Evolutionary conservation across 2,329 filamentous ascomycete genomes (phyloP), one percentile per base, ranked within the genome.

Genomic region (Diatrype stigma): DNA sequence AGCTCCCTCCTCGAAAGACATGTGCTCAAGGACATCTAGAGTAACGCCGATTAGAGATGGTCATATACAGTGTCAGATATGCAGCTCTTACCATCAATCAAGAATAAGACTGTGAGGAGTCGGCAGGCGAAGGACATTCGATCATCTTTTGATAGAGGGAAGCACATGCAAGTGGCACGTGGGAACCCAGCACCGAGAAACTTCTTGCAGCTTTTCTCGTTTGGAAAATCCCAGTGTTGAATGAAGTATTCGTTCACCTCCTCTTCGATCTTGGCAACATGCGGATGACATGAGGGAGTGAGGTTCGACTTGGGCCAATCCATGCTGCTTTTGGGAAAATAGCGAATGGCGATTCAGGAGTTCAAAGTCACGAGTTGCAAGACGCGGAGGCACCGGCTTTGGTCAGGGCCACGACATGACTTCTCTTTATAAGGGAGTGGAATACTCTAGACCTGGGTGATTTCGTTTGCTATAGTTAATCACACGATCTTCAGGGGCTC

Each of bases 21-120:
- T 72, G 51, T 70, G 47, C 42, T 75, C 72, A n/a, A 73, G 66
- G 6, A 68, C 35, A 56, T 74, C 71, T 73, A 30, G 5, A 4
- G 46, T 17, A 7, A 48, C 40, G 32, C 44, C 42, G 11, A 32
- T 12, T 6, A 12, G 12, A 16, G 26, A 10, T 6, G 10, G 5
- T 30, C 5, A 30, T 6, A 5, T 30, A 28, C 37, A 16, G 2
- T 47, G 52, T n/a, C 6, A 49, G 48, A 45, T n/a, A 53, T 49
- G 26, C 50, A 22, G 2, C 48, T 54, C 65, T 49, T 60, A 70
- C 71, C 73, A 55, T 76, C 72, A 26, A 75, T 64, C 1, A 76
- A 51, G 49, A 76, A 76, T 1, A 73, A 54, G 1, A 74, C 26
- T 0, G 71, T 71, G 6, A 74, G 50, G 0, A 77, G 60, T 3